Percentiles rank a stretch among this genome's conserved stretches.
These are phyloP conservation scores for Populus ilicifolia DNA, from an alignment of 345 rosid species.

Conservation along the genomic window DNA sequence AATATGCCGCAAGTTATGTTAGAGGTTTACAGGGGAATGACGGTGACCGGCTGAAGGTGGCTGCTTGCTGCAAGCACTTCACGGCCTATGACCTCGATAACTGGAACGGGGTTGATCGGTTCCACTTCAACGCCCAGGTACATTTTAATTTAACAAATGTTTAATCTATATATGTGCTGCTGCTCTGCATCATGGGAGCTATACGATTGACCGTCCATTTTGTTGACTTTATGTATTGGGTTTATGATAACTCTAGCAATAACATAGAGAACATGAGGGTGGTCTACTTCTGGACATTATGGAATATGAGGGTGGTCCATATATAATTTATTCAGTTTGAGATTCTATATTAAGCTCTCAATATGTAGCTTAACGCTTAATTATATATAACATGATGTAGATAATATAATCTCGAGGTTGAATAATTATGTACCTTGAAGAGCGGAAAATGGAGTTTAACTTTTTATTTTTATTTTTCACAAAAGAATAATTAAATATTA, in stretches of 20 bases:
- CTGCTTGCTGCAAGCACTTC: slow-evolving; percentile 35
- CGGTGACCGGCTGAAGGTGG: slow-evolving; percentile 31
- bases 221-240: neutral
- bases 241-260: neutral
- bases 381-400: no score
- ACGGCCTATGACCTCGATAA: slow-evolving; percentile 36
- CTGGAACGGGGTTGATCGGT: slow-evolving; percentile 38
- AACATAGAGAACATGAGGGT: neutral
- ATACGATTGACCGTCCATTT: neutral
- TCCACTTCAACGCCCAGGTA: slow-evolving; percentile 34
- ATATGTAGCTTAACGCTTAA: no score
- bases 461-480: no score
- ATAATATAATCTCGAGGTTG: no score
- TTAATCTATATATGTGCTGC: neutral
- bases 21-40: slow-evolving; percentile 26
- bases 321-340: no score
- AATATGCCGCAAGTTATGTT: slow-evolving; percentile 21
- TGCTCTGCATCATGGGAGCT: neutral
- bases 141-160: neutral
- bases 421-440: no score
- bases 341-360: no score
- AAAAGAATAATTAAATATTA: neutral
- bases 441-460: no score
- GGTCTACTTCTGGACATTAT: no score
- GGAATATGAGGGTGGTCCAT: neutral